A percentile compares a stretch with the other conserved stretches of the same genome.
phyloP scores from a whole-genome alignment of 2,329 filamentous ascomycete species.

The Seiridium cupressi region DNA sequence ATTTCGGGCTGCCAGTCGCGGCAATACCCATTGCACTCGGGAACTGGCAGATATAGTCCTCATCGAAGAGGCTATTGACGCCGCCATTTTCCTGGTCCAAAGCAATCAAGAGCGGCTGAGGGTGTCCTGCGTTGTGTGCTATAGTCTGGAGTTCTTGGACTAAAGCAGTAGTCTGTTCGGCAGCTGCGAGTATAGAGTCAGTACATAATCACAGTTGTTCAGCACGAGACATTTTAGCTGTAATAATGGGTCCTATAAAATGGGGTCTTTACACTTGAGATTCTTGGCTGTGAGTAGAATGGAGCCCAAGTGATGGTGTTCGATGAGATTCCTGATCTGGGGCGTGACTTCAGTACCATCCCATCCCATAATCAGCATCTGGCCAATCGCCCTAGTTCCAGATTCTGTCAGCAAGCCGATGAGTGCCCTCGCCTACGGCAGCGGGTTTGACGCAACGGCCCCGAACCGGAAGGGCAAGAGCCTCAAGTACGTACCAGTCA shows the following conservation, averaged over 20 bases:
- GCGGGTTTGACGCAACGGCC: neutral
- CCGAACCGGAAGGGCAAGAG: neutral
- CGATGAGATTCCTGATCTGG: constrained; percentile 77
- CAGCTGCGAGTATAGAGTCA: constrained; percentile 55
- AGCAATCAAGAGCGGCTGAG: constrained; percentile 83
- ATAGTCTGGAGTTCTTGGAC: constrained; percentile 92
- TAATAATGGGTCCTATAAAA: neutral
- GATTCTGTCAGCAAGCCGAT: constrained; percentile 23
- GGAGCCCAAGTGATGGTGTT: constrained; percentile 83
- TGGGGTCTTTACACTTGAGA: constrained; percentile 64
- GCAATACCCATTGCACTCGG: constrained; percentile 96
- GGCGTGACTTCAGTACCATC: constrained; percentile 82
- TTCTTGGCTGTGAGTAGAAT: constrained; percentile 84
- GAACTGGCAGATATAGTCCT: constrained; percentile 93
- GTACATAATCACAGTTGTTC: neutral
- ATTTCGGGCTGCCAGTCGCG: constrained; percentile 80
- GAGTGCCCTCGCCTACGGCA: neutral
- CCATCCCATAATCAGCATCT: constrained; percentile 82
- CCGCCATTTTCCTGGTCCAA: constrained; percentile 98
- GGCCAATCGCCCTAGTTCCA: constrained; percentile 63
- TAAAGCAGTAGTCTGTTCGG: constrained; percentile 82
- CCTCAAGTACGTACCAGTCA: constrained; percentile 60
- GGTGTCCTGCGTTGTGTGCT: constrained; percentile 85
- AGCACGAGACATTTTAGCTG: neutral
- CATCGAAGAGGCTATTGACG: constrained; percentile 94